A percentile compares a stretch with the other conserved stretches of the same genome.
These are phyloP conservation scores for Chalaropsis ovoidea DNA, from an alignment of 2,329 filamentous ascomycete species.

Conservation along the genomic window DNA sequence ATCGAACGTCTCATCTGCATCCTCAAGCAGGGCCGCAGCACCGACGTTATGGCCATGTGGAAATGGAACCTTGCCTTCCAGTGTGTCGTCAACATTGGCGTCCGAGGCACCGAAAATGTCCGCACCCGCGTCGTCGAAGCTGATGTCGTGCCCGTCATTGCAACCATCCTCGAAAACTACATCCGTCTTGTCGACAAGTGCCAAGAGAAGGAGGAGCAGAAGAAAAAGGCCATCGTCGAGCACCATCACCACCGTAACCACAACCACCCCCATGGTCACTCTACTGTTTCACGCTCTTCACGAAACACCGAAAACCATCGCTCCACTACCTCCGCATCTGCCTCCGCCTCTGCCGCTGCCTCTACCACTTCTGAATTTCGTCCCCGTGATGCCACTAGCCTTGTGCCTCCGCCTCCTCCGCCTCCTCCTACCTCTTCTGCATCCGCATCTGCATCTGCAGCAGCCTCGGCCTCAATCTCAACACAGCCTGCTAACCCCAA, in stretches of 20 bases:
- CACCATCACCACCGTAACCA: slow-evolving; percentile 30
- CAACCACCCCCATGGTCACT: slow-evolving; percentile 35
- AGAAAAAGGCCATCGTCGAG: slow-evolving; percentile 40
- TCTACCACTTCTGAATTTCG: neutral
- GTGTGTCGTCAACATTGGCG: slow-evolving; percentile 97
- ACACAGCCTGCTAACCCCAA: neutral
- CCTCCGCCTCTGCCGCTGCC: neutral
- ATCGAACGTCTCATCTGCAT: slow-evolving; percentile 96
- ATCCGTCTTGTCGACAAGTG: slow-evolving; percentile 91
- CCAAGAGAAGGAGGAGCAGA: slow-evolving; percentile 55
- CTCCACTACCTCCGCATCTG: neutral
- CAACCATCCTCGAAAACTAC: slow-evolving; percentile 96
- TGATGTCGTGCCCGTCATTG: slow-evolving; percentile 98
- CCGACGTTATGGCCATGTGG: slow-evolving; percentile 99
- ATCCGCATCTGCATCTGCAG: neutral
- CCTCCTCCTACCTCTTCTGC: neutral
- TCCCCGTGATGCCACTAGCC: neutral
- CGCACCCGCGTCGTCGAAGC: slow-evolving; percentile 93
- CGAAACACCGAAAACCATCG: slow-evolving; percentile 5
- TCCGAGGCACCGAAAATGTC: slow-evolving; percentile 87
- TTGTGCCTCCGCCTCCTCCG: slow-evolving; percentile 1
- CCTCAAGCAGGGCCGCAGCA: slow-evolving; percentile 90
- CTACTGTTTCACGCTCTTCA: slow-evolving; percentile 35
- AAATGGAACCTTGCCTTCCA: slow-evolving; percentile 99
- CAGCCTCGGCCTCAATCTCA: neutral